These are phyloP conservation scores for Lumnitzera racemosa DNA, from an alignment of 345 rosid genomes.

Conservation along the genomic window DNA sequence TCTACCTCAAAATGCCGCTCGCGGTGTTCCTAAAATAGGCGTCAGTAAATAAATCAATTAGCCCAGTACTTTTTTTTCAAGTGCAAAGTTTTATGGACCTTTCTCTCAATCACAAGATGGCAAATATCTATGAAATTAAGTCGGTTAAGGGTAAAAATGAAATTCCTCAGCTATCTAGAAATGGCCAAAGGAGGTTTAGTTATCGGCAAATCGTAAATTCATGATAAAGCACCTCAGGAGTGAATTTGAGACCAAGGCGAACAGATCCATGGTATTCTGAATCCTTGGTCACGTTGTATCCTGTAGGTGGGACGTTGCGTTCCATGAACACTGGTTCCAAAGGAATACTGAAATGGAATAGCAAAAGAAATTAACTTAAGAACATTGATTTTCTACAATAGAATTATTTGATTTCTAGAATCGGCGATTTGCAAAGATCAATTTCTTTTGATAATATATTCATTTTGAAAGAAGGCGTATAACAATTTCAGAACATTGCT, in stretches of 20 bases:
- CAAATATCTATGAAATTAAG: too few species aligned
- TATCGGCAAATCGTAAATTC: too few species aligned
- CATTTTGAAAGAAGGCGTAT: neutral
- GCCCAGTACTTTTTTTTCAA: neutral
- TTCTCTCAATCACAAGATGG: too few species aligned
- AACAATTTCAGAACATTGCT: too few species aligned
- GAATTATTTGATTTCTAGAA: too few species aligned
- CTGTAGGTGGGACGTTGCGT: constrained; percentile 43
- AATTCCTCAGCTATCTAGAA: too few species aligned
- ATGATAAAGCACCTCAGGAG: constrained; percentile 44
- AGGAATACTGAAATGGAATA: constrained; percentile 38
- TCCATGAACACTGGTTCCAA: constrained; percentile 51
- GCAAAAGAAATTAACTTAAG: neutral
- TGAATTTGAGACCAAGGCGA: constrained; percentile 55
- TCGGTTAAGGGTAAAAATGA: too few species aligned
- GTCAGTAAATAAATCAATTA: neutral
- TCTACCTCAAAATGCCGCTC: constrained; percentile 24
- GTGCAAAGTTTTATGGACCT: too few species aligned
- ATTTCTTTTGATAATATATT: neutral
- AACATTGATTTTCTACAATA: neutral
- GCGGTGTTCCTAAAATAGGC: constrained; percentile 17
- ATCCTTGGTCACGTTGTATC: constrained; percentile 71
- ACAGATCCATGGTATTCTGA: constrained; percentile 57
- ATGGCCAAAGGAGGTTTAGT: too few species aligned
- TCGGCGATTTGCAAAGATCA: neutral